Conservation (phyloP, 768 basidiomycete species). For the Podaxis sp. region DNA sequence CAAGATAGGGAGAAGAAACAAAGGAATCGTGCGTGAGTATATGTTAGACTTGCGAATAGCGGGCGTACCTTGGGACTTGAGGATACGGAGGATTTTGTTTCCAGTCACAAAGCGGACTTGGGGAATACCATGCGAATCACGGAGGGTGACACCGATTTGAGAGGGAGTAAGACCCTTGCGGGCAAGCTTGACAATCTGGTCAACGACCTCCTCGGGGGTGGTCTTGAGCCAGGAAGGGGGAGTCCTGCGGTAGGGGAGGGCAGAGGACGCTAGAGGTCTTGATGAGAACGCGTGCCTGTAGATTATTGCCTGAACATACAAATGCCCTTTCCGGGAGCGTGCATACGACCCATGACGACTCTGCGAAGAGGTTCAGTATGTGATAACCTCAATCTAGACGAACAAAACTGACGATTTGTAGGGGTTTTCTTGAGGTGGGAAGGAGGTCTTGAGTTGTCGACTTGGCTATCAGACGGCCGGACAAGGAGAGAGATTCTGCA, state of each 20-base stretch:
- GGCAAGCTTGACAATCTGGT: conserved; percentile 96
- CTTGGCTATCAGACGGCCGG: background rate
- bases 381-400: conserved; percentile 5
- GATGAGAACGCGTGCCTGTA: conserved; percentile 5
- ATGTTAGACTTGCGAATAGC: background rate
- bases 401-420: conserved; percentile 23
- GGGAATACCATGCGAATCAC: conserved; percentile 97
- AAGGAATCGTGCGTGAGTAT: conserved; percentile 26
- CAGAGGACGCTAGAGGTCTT: conserved; percentile 69
- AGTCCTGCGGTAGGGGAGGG: conserved; percentile 94
- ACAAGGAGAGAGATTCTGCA: background rate
- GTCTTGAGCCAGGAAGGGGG: conserved; percentile 98
- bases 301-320: conserved; percentile 51
- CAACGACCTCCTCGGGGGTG: conserved; percentile 90
- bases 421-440: conserved; percentile 45
- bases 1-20: conserved; percentile 17
- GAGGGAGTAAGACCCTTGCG: conserved; percentile 97
- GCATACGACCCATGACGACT: conserved; percentile 92
- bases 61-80: conserved; percentile 86
- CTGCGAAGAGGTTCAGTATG: conserved; percentile 24
- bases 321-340: conserved; percentile 99
- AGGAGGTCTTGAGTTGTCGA: conserved; percentile 28
- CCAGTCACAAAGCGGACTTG: conserved; percentile 98
- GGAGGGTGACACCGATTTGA: conserved; percentile 96
- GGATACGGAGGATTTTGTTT: conserved; percentile 98